A percentile compares a stretch with the other conserved stretches of the same genome.
Evolutionary conservation across 2,329 filamentous ascomycete species (phyloP).

Genomic region (Aureobasidium sp.): DNA sequence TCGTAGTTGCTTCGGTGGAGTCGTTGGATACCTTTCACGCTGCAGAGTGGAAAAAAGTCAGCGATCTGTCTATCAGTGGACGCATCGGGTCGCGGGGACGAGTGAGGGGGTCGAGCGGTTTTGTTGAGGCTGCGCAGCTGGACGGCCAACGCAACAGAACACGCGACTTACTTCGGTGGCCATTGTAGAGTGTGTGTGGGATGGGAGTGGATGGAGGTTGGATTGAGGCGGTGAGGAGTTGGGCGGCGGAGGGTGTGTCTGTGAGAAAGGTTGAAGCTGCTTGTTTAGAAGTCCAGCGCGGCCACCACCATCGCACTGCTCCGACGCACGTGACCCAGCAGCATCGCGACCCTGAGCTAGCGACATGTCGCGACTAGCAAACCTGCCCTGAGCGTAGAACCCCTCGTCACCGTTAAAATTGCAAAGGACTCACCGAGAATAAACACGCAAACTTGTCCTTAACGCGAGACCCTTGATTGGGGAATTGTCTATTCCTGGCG

Average conservation of each 20-base stretch:
- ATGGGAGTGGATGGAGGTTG: neutral
- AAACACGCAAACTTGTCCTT: neutral
- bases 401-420: conserved; percentile 3
- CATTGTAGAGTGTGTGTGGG: conserved; percentile 12
- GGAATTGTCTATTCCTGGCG: neutral
- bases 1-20: neutral
- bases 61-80: conserved; percentile 18
- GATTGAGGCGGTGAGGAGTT: conserved; percentile 8
- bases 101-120: conserved; percentile 13
- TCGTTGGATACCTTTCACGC: conserved; percentile 42
- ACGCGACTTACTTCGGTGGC: conserved; percentile 16
- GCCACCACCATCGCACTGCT: neutral
- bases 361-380: neutral
- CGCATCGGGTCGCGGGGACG: conserved; percentile 7
- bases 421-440: neutral
- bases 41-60: conserved; percentile 33
- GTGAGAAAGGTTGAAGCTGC: conserved; percentile 10
- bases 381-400: neutral
- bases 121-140: conserved; percentile 14
- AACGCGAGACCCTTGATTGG: neutral
- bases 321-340: neutral
- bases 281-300: conserved; percentile 10
- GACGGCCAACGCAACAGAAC: neutral
- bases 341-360: neutral
- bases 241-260: conserved; percentile 7